Base-by-base conservation (phyloP, 139 green algal species). In the Dunaliella primolecta region DNA sequence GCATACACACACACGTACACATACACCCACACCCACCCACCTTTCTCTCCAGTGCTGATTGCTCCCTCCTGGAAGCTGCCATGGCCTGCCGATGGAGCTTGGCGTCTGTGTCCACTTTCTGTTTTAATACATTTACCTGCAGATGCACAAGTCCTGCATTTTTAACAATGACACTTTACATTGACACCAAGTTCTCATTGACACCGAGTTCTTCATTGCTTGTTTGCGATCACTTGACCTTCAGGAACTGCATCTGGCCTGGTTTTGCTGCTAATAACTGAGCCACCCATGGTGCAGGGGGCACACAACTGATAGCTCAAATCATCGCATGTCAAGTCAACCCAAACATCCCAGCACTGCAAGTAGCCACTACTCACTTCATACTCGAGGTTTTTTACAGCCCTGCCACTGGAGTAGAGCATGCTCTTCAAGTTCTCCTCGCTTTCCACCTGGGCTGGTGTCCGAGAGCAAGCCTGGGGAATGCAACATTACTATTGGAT, bases 381-480 rank as follows among this genome's bases (percentile, higher is more conserved):
- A 77, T 35, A 31, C 71, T 31, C 71, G 11, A 77, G 25, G 71
- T 35, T 77, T 21, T 31, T 64, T 7, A 64, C 46, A 64, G 46
- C 46, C 46, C 46, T 64, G 7, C 46, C 46, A 15, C 46, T 88
- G 33, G 81, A n/a, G 35, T 83, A 81, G 64, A 88, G 75, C 56
- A 81, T 55, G n/a, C 56, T 29, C 81, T 82, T 77, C 27, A 88
- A 75, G 1, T 56, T 29, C 23, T 88, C 85, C 81, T 88, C 85
- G 23, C 75, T 55, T 76, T 88, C 81, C 81, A 83, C 85, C 74
- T 88, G 81, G 1, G 81, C 81, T 0, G 85, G 85, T 36, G 85
- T 88, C 0, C 85, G 81, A 1, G 85, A 88, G 75, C 85, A 88
- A 3, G 83, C 80, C 85, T 88, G 85, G 29, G 38, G 25, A 25